Conservation (phyloP, 2,329 filamentous ascomycete genomes). For the Endoconidiophora laricicola region DNA sequence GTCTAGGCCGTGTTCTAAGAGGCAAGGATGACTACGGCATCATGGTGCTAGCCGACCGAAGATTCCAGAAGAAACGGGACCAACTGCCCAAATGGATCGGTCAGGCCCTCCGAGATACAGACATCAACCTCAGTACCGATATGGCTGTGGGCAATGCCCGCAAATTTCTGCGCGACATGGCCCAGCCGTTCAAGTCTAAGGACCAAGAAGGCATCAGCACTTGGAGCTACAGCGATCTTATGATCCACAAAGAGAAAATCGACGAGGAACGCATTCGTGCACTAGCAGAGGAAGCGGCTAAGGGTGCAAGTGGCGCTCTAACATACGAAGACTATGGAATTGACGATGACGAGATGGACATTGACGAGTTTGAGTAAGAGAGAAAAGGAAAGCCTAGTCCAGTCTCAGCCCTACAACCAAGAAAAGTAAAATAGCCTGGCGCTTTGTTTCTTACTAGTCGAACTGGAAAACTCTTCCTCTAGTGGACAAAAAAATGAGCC, state of each 20-base stretch:
- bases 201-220: slow-evolving; percentile 88
- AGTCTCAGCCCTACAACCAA: too few relatives aligned
- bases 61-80: slow-evolving; percentile 77
- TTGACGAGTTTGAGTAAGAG: slow-evolving; percentile 19
- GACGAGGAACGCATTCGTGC: slow-evolving; percentile 52
- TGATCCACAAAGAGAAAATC: slow-evolving; percentile 59
- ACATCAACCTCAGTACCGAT: slow-evolving; percentile 83
- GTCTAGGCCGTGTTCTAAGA: slow-evolving; percentile 78
- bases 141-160: slow-evolving; percentile 84
- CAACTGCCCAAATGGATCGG: slow-evolving; percentile 97
- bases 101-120: slow-evolving; percentile 67
- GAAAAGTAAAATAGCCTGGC: neutral
- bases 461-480: too few relatives aligned
- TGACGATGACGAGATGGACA: slow-evolving; percentile 36
- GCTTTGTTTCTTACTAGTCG: too few relatives aligned
- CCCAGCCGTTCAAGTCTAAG: slow-evolving; percentile 65
- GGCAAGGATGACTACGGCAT: slow-evolving; percentile 99
- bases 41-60: slow-evolving; percentile 90
- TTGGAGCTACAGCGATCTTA: slow-evolving; percentile 70
- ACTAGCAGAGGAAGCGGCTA: slow-evolving; percentile 31
- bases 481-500: too few relatives aligned
- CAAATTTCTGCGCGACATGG: slow-evolving; percentile 81
- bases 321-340: slow-evolving; percentile 31
- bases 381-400: neutral
- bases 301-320: slow-evolving; percentile 13